Conservation (phyloP, 108 stramenopile species). For the Nitzschia putrida region DNA sequence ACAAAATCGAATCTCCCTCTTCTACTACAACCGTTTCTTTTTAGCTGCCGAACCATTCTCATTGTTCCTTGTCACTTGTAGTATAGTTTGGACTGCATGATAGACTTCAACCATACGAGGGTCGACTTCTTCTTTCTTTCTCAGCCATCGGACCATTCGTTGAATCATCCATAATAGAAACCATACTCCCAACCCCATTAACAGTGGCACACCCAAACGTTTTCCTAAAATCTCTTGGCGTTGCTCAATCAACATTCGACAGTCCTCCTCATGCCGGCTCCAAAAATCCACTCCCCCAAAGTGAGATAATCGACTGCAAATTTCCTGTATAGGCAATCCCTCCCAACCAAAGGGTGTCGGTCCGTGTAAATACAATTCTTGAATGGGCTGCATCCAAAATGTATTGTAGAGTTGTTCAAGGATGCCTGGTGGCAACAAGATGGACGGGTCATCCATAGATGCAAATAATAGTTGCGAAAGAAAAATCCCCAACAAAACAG, state of each 20-base stretch:
- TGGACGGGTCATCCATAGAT: neutral
- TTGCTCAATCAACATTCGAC: constrained; percentile 44
- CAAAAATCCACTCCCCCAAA: constrained; percentile 46
- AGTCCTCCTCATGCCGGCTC: constrained; percentile 61
- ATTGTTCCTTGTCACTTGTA: neutral
- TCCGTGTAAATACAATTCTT: constrained; percentile 61
- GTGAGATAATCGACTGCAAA: constrained; percentile 59
- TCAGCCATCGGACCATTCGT: constrained; percentile 30
- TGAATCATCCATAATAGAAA: constrained; percentile 29
- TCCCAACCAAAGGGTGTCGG: constrained; percentile 65
- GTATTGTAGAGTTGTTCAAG: neutral
- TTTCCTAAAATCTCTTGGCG: constrained; percentile 58
- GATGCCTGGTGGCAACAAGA: neutral
- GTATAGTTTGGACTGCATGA: constrained; percentile 54
- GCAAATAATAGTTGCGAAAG: neutral
- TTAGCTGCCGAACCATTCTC: no score
- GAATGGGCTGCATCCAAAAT: constrained; percentile 48
- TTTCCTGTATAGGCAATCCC: constrained; percentile 43
- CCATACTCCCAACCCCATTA: constrained; percentile 27
- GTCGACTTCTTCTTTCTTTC: constrained; percentile 35
- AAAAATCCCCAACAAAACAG: neutral
- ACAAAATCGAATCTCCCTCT: no score
- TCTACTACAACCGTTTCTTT: no score
- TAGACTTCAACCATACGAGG: constrained; percentile 63
- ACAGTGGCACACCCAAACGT: constrained; percentile 45